Base-by-base conservation (phyloP, 192 early-diverging fungal genomes). In the Backusella morwellensis region DNA sequence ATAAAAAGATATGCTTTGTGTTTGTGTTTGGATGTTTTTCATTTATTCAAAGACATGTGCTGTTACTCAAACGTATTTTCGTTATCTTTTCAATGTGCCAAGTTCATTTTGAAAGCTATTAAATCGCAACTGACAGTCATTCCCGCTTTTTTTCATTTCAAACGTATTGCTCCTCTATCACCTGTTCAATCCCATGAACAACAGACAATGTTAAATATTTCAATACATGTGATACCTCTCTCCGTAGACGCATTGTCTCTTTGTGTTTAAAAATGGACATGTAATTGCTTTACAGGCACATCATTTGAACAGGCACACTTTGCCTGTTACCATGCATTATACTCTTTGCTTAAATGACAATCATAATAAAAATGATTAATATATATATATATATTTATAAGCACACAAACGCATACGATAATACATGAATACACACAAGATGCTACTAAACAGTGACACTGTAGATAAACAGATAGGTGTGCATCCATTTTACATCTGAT, bases 61-160 rank as follows among this genome's bases (percentile, higher is more conserved):
- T 63, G 23, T 63, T 63, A 63, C 56, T 63, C 21, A 63, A 29
- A 63, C 9, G 8, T 29, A 63, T 29, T 63, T 63, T 63, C 56
- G 56, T 63, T 63, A 63, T 63, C 56, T 63, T 63, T 63, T 29
- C 47, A 63, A 63, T 63, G 56, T 63, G 26, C 4, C 56, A 56
- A 56, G 54, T 56, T 56, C 54, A 26, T 56, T 56, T 56, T 56
- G 54, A 56, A 56, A 56, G 54, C 6, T 56, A 9, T 0, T 56
- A 0, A 7, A 23, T 56, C 7, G 9, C n/a, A 56, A 56, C 8
- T 56, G 54, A 56, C 54, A 59, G 21, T 59, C 54, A 59, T 59
- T 59, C 54, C 54, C 56, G 56, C 56, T 63, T 29, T 32, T 32
- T 63, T 63, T 63, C 2, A 59, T 63, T 40, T 63, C 26, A 29